These are phyloP conservation scores for Carpinus viminea DNA, from an alignment of 306 rosid species.

Conservation along the genomic window DNA sequence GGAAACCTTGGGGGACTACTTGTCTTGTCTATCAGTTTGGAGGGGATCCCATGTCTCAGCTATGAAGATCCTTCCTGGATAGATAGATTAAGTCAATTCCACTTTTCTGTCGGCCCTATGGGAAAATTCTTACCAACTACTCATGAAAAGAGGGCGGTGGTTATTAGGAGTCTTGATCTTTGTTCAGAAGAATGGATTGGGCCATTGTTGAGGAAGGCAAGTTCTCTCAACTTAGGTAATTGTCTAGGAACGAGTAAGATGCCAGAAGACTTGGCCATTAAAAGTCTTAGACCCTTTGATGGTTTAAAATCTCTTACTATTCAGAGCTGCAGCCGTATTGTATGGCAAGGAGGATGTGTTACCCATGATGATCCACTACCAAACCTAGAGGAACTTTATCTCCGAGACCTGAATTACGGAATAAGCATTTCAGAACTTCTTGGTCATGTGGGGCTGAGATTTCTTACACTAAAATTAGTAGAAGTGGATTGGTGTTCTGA, in stretches of 20 bases:
- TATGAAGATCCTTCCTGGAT: slow-evolving; percentile 5
- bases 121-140: background rate
- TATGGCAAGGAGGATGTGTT: slow-evolving; percentile 20
- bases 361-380: slow-evolving; percentile 15
- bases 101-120: slow-evolving; percentile 1
- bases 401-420: background rate
- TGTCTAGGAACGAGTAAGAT: slow-evolving; percentile 14
- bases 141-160: slow-evolving; percentile 9
- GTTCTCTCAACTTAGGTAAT: slow-evolving; percentile 4
- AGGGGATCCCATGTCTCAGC: slow-evolving; percentile 8
- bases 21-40: slow-evolving; percentile 9
- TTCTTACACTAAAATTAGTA: slow-evolving; percentile 15
- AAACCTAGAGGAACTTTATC: slow-evolving; percentile 16
- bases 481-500: slow-evolving; percentile 10
- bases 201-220: slow-evolving; percentile 5
- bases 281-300: background rate
- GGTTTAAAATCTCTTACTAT: slow-evolving; percentile 20
- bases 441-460: slow-evolving; percentile 19
- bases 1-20: background rate
- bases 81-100: slow-evolving; percentile 15
- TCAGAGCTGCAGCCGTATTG: background rate
- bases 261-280: slow-evolving; percentile 9
- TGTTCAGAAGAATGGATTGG: slow-evolving; percentile 7
- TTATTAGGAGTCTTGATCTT: slow-evolving; percentile 18
- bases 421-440: slow-evolving; percentile 18